Percentiles rank a stretch among this genome's conserved stretches.
phyloP scores from a whole-genome alignment of 2,329 filamentous ascomycete species.

The Fusarium sp. region DNA sequence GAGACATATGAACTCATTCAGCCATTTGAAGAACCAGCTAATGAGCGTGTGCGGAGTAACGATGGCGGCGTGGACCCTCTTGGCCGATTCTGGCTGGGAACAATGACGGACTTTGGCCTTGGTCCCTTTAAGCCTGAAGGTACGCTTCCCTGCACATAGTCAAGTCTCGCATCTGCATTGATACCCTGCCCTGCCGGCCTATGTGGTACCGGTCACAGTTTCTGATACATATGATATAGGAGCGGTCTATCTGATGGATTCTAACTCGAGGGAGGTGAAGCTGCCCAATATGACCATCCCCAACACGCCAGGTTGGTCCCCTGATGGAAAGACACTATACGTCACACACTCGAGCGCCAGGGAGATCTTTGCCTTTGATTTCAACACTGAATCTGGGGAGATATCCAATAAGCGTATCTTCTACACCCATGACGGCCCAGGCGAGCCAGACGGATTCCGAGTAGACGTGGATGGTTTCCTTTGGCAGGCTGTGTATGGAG shows the following conservation, averaged over 20 bases:
- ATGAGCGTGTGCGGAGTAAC: slow-evolving; percentile 77
- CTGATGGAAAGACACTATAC: slow-evolving; percentile 81
- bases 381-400: slow-evolving; percentile 73
- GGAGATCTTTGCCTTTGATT: slow-evolving; percentile 83
- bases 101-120: slow-evolving; percentile 81
- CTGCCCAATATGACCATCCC: slow-evolving; percentile 81
- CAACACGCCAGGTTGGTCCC: slow-evolving; percentile 87
- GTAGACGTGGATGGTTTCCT: slow-evolving; percentile 88
- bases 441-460: slow-evolving; percentile 86
- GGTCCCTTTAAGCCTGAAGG: slow-evolving; percentile 73
- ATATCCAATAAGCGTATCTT: slow-evolving; percentile 79
- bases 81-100: slow-evolving; percentile 87
- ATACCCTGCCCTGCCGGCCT: background rate
- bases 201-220: background rate
- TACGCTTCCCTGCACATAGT: slow-evolving; percentile 46
- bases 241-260: slow-evolving; percentile 79
- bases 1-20: slow-evolving; percentile 69
- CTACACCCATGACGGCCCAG: slow-evolving; percentile 76
- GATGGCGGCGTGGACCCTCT: slow-evolving; percentile 86
- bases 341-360: slow-evolving; percentile 83
- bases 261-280: slow-evolving; percentile 71
- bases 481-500: slow-evolving; percentile 91
- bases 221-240: slow-evolving; percentile 62
- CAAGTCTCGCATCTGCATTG: background rate
- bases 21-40: slow-evolving; percentile 61